Conservation (phyloP, 495 filamentous ascomycete species). For the Penicillium simplicissimum region DNA sequence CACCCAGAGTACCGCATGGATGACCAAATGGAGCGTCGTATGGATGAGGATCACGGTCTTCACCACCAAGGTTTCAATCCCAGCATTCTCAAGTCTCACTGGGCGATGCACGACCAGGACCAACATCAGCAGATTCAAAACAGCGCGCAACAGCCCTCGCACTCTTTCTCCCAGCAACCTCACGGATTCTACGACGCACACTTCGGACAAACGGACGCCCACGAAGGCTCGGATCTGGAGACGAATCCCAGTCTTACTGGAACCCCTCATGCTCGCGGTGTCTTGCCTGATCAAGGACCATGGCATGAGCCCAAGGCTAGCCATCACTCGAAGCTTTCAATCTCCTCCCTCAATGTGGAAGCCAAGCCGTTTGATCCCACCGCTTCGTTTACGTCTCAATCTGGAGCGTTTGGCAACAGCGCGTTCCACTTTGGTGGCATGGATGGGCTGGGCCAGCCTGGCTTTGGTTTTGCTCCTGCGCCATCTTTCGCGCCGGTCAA, state of each 20-base stretch:
- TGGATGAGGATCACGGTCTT: constrained; percentile 59
- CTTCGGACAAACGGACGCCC: constrained; percentile 39
- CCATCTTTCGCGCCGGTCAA: constrained; percentile 70
- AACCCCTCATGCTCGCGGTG: constrained; percentile 52
- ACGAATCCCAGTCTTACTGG: constrained; percentile 75
- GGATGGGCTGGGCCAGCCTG: constrained; percentile 28
- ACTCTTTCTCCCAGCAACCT: constrained; percentile 34
- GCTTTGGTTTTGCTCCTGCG: constrained; percentile 61
- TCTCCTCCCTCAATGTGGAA: constrained; percentile 80
- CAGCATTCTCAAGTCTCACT: constrained; percentile 44
- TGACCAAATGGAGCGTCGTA: constrained; percentile 66
- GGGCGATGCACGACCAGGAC: constrained; percentile 38
- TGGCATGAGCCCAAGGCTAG: constrained; percentile 48
- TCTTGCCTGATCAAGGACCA: constrained; percentile 33
- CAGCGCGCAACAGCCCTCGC: constrained; percentile 12
- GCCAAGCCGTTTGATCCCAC: constrained; percentile 85
- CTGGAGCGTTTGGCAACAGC: constrained; percentile 54
- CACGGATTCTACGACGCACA: constrained; percentile 41
- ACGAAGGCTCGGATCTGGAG: constrained; percentile 68
- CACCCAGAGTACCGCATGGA: constrained; percentile 73
- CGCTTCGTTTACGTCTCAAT: constrained; percentile 60
- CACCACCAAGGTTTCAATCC: constrained; percentile 29
- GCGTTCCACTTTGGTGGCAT: constrained; percentile 53
- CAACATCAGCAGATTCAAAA: constrained; percentile 25
- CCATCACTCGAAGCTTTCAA: constrained; percentile 34